These are phyloP conservation scores for Xylaria nigripes DNA, from an alignment of 495 filamentous ascomycete species.

Conservation along the genomic window DNA sequence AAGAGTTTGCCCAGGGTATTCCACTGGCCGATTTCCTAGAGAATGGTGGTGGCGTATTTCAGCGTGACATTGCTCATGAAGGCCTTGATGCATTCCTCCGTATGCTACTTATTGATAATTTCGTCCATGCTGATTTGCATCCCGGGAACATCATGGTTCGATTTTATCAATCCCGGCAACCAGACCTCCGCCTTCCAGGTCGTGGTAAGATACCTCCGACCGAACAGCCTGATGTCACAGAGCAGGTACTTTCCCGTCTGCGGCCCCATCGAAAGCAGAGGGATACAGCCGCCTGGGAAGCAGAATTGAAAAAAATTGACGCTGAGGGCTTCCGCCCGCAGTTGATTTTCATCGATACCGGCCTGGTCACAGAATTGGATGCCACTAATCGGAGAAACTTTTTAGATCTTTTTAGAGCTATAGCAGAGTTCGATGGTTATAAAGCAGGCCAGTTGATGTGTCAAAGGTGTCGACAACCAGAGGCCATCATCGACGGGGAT, in stretches of 20 bases:
- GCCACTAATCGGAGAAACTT: constrained; percentile 82
- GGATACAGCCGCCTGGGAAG: constrained; percentile 53
- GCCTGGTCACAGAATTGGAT: constrained; percentile 91
- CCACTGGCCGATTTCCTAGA: constrained; percentile 83
- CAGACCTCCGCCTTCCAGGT: constrained; percentile 49
- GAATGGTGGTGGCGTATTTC: constrained; percentile 85
- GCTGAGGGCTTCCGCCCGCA: constrained; percentile 87
- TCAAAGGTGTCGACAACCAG: constrained; percentile 83
- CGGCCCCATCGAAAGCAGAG: constrained; percentile 59
- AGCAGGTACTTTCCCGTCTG: constrained; percentile 71
- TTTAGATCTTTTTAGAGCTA: constrained; percentile 87
- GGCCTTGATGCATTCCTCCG: constrained; percentile 95
- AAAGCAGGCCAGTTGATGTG: constrained; percentile 94
- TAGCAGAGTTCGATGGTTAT: constrained; percentile 96
- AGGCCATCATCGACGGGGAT: constrained; percentile 77
- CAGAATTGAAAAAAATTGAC: constrained; percentile 70
- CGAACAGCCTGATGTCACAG: constrained; percentile 72
- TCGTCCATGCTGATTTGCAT: constrained; percentile 96
- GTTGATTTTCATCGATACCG: constrained; percentile 95
- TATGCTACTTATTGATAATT: constrained; percentile 97
- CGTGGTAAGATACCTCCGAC: constrained; percentile 27
- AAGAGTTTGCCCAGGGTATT: constrained; percentile 93
- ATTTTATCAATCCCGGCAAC: constrained; percentile 78
- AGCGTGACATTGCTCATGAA: constrained; percentile 89
- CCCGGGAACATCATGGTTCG: constrained; percentile 99